Evolutionary conservation across 1,284 basidiomycete species (phyloP), one percentile per base, ranked within the genome.

Genomic region (Puccinia hordei): DNA sequence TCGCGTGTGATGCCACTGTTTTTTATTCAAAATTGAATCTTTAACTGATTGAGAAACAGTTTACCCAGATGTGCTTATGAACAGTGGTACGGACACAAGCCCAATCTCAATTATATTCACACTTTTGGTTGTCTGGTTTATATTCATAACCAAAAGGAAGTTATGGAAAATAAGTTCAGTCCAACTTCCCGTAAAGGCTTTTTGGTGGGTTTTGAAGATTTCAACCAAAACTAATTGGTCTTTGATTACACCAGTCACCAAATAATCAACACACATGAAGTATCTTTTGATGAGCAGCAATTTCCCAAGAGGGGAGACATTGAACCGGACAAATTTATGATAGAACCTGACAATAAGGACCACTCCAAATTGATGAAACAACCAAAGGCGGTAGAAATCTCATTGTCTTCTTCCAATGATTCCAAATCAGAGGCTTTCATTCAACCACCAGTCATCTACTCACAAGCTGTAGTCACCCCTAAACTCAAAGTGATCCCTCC

Each of bases 121-220:
- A 66, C 33, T 38, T 66, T 66, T 35, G 63, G 63, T 6, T 66
- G 63, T 19, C 33, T 66, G 38, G 38, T 12, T 4, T 41, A 41
- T 41, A 41, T 41, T 12, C 38, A 41, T 12, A 66, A 33, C 63
- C 22, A 19, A 8, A 66, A 66, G 24, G 33, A 66, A 35, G 19
- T 30, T 9, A 12, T 27, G 19, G 19, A 22, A 5, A 22, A 22
- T 19, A 66, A 66, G 24, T 66, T 66, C 38, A 35, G 63, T 19
- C 22, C n/a, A 24, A 35, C 19, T 27, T 22, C 24, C 8, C 8
- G 22, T 3, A 24, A 35, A 35, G 63, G n/a, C 19, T 24, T n/a
- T 19, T 24, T 66, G 19, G n/a, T 66, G n/a, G 63, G 63, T 22
- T 66, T 66, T 66, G n/a, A 66, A 3, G 63, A 66, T 8, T 27